phyloP scores from a whole-genome alignment of 257 asterid species.

The Rhazya stricta region DNA sequence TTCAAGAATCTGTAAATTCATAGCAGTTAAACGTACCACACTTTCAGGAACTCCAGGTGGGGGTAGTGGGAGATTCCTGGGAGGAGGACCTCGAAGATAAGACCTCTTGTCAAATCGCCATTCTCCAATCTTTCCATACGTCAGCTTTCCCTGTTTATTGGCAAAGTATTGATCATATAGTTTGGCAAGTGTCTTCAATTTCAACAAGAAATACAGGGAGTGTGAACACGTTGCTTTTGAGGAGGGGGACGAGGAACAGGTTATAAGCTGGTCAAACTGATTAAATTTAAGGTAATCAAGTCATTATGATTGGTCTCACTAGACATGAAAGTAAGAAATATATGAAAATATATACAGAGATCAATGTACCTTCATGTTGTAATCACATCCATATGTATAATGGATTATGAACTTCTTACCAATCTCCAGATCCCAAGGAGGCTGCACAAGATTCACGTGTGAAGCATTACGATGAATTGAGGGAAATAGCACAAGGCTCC shows the following conservation, averaged over 20 bases:
- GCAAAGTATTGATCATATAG: not conserved
- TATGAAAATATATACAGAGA: not conserved
- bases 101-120: conserved; percentile 99
- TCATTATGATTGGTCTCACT: not conserved
- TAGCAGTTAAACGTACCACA: conserved; percentile 58
- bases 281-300: not conserved
- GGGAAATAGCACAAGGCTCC: not conserved
- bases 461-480: not conserved
- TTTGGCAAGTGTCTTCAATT: not conserved
- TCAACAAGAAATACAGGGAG: not conserved
- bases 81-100: conserved; percentile 69
- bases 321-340: not conserved
- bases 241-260: not conserved
- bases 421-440: conserved; percentile 80
- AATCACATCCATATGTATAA: conserved; percentile 95
- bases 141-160: conserved; percentile 67
- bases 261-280: not conserved
- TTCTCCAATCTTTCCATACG: conserved; percentile 85
- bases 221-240: not conserved
- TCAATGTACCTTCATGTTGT: conserved; percentile 72
- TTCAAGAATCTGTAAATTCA: not conserved
- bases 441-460: conserved; percentile 40
- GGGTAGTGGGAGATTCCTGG: conserved; percentile 72
- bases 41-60: conserved; percentile 98
- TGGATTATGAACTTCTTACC: conserved; percentile 81